These are phyloP conservation scores for Leccinum boreale DNA, from an alignment of 768 basidiomycete genomes.

Conservation along the genomic window DNA sequence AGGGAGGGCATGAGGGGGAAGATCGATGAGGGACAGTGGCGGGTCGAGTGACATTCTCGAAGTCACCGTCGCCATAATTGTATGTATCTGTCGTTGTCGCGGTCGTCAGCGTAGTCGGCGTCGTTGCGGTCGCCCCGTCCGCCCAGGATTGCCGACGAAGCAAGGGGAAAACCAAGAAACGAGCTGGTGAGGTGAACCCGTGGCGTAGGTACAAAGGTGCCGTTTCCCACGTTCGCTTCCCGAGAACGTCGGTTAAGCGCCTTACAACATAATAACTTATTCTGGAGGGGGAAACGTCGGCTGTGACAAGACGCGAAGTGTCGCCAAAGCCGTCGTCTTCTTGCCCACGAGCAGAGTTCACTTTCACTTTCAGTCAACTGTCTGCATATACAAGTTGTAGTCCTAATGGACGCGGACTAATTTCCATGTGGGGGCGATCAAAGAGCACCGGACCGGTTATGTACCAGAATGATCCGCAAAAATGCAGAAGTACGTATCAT, in stretches of 20 bases:
- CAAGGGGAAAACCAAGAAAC: constrained; percentile 22
- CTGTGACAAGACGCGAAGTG: constrained; percentile 7
- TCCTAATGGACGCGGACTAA: background rate
- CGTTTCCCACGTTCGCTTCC: constrained; percentile 23
- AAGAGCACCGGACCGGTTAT: background rate
- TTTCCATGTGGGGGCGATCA: background rate
- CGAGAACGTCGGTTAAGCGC: constrained; percentile 15
- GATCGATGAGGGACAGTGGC: constrained; percentile 4
- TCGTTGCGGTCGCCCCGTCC: constrained; percentile 15
- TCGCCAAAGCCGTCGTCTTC: background rate
- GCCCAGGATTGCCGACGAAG: constrained; percentile 8
- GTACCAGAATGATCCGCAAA: background rate
- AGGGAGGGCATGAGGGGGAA: constrained; percentile 14
- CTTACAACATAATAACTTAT: constrained; percentile 1
- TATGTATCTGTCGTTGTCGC: background rate
- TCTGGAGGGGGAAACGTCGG: background rate
- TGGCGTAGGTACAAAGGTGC: constrained; percentile 13
- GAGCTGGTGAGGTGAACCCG: constrained; percentile 6
- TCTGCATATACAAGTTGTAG: background rate
- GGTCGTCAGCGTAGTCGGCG: constrained; percentile 8
- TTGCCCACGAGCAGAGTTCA: background rate
- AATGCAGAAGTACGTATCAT: background rate
- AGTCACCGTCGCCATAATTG: constrained; percentile 16
- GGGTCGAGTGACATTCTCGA: constrained; percentile 20
- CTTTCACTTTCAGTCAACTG: constrained; percentile 2